phyloP scores from a whole-genome alignment of 176 grass and related monocot species.

The Tillandsia fasciculata region DNA sequence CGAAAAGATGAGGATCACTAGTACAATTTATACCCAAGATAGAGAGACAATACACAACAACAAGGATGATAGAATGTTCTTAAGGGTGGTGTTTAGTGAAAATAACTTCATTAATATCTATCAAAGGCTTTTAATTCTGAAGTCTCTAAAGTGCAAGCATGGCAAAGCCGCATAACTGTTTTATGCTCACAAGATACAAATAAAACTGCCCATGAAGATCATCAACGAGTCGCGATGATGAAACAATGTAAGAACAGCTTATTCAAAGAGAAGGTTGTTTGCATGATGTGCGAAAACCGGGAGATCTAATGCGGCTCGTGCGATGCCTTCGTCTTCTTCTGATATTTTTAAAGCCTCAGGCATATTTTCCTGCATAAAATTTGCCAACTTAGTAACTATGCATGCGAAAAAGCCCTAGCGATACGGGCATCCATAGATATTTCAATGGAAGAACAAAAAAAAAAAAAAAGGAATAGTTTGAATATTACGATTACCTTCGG shows the following conservation, averaged over 20 bases:
- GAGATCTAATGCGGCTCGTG: conserved; percentile 26
- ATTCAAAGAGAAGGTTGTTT: not conserved
- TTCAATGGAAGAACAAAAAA: not conserved
- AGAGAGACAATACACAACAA: too few species aligned
- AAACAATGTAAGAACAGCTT: not conserved
- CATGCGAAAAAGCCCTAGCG: not conserved
- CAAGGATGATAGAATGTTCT: too few species aligned
- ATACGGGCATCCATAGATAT: not conserved
- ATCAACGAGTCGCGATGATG: not conserved
- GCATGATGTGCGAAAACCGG: conserved; percentile 13
- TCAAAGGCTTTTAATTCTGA: too few species aligned
- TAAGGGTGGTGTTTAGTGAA: too few species aligned
- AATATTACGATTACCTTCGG: too few species aligned
- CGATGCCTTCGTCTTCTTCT: conserved; percentile 50
- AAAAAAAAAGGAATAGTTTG: conserved; percentile 1
- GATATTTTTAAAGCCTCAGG: conserved; percentile 40
- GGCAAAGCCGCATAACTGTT: not conserved
- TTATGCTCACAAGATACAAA: not conserved
- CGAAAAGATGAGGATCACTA: too few species aligned
- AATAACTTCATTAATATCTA: too few species aligned
- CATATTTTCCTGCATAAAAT: conserved; percentile 42
- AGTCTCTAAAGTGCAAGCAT: too few species aligned
- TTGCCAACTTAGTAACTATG: not conserved
- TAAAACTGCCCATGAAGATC: not conserved
- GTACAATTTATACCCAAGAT: too few species aligned